Conservation (phyloP, 345 rosid species). For the Sisymbrium irio region DNA sequence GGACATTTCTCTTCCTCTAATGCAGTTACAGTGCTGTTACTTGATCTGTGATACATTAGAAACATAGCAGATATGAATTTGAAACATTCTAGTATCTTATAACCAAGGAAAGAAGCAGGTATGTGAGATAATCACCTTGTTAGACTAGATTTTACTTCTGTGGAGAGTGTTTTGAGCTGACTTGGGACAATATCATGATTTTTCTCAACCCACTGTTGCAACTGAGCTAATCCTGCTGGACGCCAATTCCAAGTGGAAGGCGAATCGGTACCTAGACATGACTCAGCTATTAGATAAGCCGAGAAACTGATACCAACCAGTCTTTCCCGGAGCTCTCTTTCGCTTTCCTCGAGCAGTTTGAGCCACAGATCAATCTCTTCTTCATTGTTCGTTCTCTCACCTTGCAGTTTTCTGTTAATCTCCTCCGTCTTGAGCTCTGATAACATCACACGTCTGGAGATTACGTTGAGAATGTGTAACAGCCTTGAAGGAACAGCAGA, state of each 20-base stretch:
- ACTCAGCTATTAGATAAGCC: constrained; percentile 37
- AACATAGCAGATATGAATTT: background rate
- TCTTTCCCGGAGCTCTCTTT: constrained; percentile 81
- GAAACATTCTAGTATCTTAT: constrained; percentile 5
- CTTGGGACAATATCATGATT: constrained; percentile 31
- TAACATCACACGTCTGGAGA: constrained; percentile 61
- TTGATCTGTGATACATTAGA: constrained; percentile 35
- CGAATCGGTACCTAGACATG: constrained; percentile 23
- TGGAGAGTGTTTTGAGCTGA: constrained; percentile 46
- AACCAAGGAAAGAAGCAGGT: constrained; percentile 1
- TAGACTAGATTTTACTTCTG: constrained; percentile 39
- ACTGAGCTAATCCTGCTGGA: constrained; percentile 68
- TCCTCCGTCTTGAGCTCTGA: constrained; percentile 58
- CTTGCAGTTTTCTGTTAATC: constrained; percentile 43
- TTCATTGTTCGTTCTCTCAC: constrained; percentile 26
- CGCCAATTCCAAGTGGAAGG: constrained; percentile 43
- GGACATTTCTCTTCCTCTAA: constrained; percentile 65
- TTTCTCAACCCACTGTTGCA: constrained; percentile 68
- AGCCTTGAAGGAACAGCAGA: constrained; percentile 55
- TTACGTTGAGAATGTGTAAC: constrained; percentile 71
- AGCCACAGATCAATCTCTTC: constrained; percentile 55
- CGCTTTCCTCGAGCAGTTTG: constrained; percentile 58
- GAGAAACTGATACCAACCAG: constrained; percentile 60
- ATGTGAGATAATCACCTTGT: constrained; percentile 38
- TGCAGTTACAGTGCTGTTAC: constrained; percentile 15